These are phyloP conservation scores for Prunus salicina DNA, from an alignment of 306 rosid genomes.

Conservation along the genomic window DNA sequence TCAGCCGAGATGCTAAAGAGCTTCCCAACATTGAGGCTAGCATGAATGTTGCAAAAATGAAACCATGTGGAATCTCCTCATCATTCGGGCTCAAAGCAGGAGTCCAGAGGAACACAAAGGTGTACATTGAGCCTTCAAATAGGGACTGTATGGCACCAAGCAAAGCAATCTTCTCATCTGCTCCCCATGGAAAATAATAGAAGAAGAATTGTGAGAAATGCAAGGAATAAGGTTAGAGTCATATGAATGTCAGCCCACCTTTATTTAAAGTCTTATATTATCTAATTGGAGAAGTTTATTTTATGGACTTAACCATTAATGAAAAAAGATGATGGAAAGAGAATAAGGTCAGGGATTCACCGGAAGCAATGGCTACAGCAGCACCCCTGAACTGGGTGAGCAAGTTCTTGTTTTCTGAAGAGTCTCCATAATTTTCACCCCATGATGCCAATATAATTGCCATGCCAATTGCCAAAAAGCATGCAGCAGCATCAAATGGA, in stretches of 20 bases:
- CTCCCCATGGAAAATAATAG: constrained; percentile 9
- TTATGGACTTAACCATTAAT: background rate
- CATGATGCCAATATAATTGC: constrained; percentile 73
- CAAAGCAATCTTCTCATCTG: constrained; percentile 87
- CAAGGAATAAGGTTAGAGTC: background rate
- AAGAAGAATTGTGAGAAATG: background rate
- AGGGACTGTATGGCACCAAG: constrained; percentile 97
- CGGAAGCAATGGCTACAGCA: constrained; percentile 93
- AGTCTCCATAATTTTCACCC: constrained; percentile 85
- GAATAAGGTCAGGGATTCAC: constrained; percentile 29
- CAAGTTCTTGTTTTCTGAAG: constrained; percentile 81
- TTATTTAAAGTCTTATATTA: background rate
- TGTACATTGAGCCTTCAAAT: constrained; percentile 99
- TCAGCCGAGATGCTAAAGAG: constrained; percentile 85
- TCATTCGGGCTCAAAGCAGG: constrained; percentile 98
- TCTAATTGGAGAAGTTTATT: background rate
- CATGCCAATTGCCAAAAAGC: constrained; percentile 95
- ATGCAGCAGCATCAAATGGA: constrained; percentile 97
- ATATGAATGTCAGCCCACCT: background rate
- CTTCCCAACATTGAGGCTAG: constrained; percentile 96
- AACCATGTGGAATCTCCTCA: constrained; percentile 98
- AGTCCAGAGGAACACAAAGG: constrained; percentile 97
- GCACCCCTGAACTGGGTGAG: constrained; percentile 87
- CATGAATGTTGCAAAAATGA: constrained; percentile 98
- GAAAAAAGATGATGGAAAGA: background rate